A percentile compares a stretch with the other conserved stretches of the same genome.
phyloP scores from a whole-genome alignment of 805 yeast species.

The Wickerhamiella brachini region DNA sequence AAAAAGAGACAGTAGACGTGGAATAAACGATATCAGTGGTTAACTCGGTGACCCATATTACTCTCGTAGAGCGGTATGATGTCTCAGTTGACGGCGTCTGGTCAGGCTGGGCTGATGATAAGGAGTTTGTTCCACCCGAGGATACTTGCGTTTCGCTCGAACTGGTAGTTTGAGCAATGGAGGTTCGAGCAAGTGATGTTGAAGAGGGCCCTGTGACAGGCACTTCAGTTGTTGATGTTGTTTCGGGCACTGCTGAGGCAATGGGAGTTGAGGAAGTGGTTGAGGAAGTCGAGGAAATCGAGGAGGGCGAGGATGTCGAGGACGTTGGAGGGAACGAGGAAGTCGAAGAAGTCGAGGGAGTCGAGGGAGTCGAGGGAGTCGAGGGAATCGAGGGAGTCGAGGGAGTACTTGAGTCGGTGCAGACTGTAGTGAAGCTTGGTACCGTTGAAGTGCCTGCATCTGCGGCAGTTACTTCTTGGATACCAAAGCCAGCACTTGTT shows the following conservation, averaged over 20 bases:
- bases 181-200: too few relatives aligned
- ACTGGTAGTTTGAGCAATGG: too few relatives aligned
- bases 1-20: not conserved
- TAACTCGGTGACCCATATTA: not conserved
- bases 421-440: not conserved
- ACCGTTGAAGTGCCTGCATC: not conserved
- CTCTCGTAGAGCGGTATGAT: not conserved
- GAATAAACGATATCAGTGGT: not conserved
- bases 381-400: not conserved
- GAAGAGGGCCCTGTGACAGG: too few relatives aligned
- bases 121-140: too few relatives aligned
- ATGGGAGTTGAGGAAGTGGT: not conserved
- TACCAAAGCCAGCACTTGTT: not conserved
- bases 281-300: not conserved
- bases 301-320: too few relatives aligned
- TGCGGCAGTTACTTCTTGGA: not conserved
- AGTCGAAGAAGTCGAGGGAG: not conserved
- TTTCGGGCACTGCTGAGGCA: too few relatives aligned
- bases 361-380: not conserved
- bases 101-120: too few relatives aligned
- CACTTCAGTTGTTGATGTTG: too few relatives aligned
- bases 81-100: not conserved
- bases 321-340: not conserved
- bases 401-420: not conserved
- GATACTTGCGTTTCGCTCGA: too few relatives aligned